Evolutionary conservation across 208 protist species (phyloP).

Genomic region (Kentomonas sorsogonicus): DNA sequence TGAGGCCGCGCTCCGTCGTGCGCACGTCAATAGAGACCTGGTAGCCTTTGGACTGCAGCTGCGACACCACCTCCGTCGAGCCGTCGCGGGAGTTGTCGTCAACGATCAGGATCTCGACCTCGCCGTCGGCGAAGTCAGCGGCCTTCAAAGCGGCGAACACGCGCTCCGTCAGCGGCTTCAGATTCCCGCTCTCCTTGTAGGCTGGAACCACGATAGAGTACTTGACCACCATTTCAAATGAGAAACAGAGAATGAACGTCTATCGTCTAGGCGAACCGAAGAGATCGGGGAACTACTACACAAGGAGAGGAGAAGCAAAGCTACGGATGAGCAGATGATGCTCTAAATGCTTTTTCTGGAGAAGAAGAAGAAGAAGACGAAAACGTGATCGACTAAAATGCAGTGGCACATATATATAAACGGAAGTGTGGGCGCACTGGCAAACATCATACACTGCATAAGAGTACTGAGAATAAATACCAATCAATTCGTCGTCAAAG

Average conservation of each 20-base stretch:
- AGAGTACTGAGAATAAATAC: too few species aligned
- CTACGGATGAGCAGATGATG: too few species aligned
- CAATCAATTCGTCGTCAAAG: too few species aligned
- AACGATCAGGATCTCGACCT: conserved; percentile 79
- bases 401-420: not conserved
- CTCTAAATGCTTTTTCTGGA: too few species aligned
- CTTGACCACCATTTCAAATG: conserved; percentile 19
- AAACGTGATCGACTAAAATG: not conserved
- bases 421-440: too few species aligned
- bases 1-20: conserved; percentile 77
- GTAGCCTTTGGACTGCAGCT: conserved; percentile 54
- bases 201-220: conserved; percentile 82
- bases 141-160: conserved; percentile 61
- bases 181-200: conserved; percentile 84
- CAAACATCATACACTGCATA: too few species aligned
- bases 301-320: too few species aligned
- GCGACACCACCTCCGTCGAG: conserved; percentile 69
- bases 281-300: too few species aligned
- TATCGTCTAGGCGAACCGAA: not conserved
- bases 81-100: conserved; percentile 89
- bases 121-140: conserved; percentile 24
- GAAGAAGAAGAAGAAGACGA: too few species aligned
- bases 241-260: not conserved
- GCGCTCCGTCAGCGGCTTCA: conserved; percentile 63
- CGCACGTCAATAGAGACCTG: conserved; percentile 74